Conservation (phyloP, 2,329 filamentous ascomycete genomes). For the Apiospora arundinis region DNA sequence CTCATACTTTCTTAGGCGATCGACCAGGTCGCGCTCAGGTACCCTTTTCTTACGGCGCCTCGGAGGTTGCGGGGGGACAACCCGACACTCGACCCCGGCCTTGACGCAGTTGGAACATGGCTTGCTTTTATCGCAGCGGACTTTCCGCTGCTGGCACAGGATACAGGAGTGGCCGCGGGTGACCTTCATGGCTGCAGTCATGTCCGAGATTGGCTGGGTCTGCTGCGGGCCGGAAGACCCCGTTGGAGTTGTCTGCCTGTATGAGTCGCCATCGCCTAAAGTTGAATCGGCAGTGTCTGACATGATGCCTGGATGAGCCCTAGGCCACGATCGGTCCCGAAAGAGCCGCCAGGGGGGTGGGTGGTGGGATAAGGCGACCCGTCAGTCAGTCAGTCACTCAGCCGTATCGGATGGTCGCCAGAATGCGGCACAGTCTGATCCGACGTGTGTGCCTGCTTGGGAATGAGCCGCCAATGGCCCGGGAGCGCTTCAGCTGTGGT, state of each 20-base stretch:
- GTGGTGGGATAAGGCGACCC: not conserved
- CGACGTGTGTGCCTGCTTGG: not conserved
- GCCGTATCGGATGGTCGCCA: conserved; percentile 17
- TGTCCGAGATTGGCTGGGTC: conserved; percentile 37
- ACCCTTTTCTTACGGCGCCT: conserved; percentile 67
- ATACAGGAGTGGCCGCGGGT: conserved; percentile 70
- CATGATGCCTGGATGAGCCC: conserved; percentile 12
- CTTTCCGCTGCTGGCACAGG: conserved; percentile 77
- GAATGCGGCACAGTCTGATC: not conserved
- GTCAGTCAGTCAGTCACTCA: not conserved
- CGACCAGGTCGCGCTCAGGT: conserved; percentile 72
- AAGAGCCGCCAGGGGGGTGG: not conserved
- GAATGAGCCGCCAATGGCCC: conserved; percentile 3
- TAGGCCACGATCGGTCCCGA: conserved; percentile 11
- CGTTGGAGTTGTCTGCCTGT: conserved; percentile 26
- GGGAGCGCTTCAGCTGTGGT: conserved; percentile 6
- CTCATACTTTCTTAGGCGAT: conserved; percentile 74
- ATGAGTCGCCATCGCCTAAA: conserved; percentile 26
- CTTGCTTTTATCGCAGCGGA: conserved; percentile 75
- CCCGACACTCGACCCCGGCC: conserved; percentile 65
- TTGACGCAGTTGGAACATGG: conserved; percentile 75
- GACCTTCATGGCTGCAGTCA: conserved; percentile 57
- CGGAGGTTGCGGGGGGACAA: conserved; percentile 62
- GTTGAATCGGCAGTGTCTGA: conserved; percentile 28
- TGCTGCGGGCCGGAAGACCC: conserved; percentile 22